Base-by-base conservation (phyloP, 2,329 filamentous ascomycete species). In the Coniosporium tulheliwenetii region DNA sequence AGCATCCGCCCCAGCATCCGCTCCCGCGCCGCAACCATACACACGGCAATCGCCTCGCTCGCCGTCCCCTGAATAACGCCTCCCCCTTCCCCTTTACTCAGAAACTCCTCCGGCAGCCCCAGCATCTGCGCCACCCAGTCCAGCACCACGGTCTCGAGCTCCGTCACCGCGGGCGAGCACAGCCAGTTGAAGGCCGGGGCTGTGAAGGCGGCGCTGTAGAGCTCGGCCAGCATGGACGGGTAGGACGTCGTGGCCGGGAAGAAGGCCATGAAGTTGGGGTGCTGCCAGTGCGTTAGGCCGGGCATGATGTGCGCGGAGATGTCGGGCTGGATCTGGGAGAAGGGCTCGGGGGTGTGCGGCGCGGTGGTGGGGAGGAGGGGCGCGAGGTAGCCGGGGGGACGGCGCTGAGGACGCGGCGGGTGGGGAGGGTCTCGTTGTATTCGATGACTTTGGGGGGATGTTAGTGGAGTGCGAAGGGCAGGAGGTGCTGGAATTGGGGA, bases 141-240 rank as follows among this genome's bases (percentile, higher is more conserved):
- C 58, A 95, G 71, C 36, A 94, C 81, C 16, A 95, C 72, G 0
- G 87, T 94, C 67, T 96, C 89, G 38, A 96, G 72, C 64, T 96
- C 89, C 0, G 89, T 96, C 13, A 91, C 80, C 5, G 83, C 86
- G 1, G 89, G 89, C 5, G 80, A 86, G 63, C 89, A 95, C 47
- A 95, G 78, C 89, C 89, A 96, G 63, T 96, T 96, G 70, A 96
- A 96, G 33, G 85, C 85, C 1, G 89, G 85, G 12, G 84, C 84
- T 10, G 79, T 91, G 62, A 95, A 87, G 5, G 85, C 81, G 5
- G 84, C 79, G 36, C 78, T 85, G 67, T 94, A 96, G 66, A 96
- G 78, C 63, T 96, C 89, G 14, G 85, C 89, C 9, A 96, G 71
- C 59, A 94, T 89, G 26, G 79, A 75, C 0, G 89, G 86, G 56